Evolutionary conservation across 192 early-diverging fungal genomes (phyloP).

Genomic region (Oehlia diaphana): DNA sequence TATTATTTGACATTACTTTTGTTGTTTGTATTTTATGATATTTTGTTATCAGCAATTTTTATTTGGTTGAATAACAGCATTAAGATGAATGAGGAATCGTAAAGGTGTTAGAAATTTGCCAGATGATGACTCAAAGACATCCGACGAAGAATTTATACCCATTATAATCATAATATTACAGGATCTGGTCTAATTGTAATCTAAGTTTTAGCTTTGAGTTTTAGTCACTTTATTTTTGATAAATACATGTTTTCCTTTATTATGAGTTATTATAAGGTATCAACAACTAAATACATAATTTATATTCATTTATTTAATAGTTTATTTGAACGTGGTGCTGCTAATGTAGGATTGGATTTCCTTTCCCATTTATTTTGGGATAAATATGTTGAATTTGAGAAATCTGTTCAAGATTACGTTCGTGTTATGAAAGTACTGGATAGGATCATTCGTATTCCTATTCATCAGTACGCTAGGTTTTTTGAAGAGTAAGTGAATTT

Average conservation of each 20-base stretch:
- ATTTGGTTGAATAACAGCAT: constrained; percentile 22
- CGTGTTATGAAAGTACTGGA: constrained; percentile 57
- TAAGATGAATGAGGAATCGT: constrained; percentile 11
- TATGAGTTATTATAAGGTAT: background rate
- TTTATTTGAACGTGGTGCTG: constrained; percentile 66
- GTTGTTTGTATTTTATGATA: constrained; percentile 12
- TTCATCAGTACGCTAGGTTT: constrained; percentile 71
- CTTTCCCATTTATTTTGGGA: constrained; percentile 67
- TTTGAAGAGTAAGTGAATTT: constrained; percentile 61
- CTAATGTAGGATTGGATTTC: constrained; percentile 65
- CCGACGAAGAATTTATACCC: constrained; percentile 17
- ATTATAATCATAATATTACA: background rate
- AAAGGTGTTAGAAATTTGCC: background rate
- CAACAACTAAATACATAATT: constrained; percentile 4
- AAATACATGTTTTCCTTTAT: background rate
- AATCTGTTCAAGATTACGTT: constrained; percentile 41
- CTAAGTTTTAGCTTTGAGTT: constrained; percentile 34
- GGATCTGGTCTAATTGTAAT: constrained; percentile 20
- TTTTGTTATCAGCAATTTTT: constrained; percentile 32
- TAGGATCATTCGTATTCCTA: constrained; percentile 67
- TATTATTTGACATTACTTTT: background rate
- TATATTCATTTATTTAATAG: constrained; percentile 41
- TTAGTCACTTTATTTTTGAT: constrained; percentile 17
- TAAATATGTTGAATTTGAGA: constrained; percentile 57
- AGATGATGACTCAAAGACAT: constrained; percentile 6